These are phyloP conservation scores for Kwoniella dejecticola DNA, from an alignment of 768 basidiomycete species.

Conservation along the genomic window DNA sequence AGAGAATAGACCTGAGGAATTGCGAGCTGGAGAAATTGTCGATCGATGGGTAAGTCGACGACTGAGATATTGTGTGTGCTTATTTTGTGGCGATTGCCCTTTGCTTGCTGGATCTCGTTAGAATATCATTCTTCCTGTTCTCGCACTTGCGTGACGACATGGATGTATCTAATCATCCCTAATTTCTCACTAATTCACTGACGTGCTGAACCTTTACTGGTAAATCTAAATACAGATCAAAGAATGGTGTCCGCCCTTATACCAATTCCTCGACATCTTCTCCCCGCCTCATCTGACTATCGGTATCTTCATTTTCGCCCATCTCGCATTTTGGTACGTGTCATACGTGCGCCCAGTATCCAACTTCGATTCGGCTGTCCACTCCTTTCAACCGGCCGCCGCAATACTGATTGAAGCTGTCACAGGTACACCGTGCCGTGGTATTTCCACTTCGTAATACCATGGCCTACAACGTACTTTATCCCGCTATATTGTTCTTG, in stretches of 20 bases:
- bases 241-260: constrained; percentile 31
- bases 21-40: constrained; percentile 28
- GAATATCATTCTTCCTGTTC: no score
- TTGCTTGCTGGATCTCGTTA: no score
- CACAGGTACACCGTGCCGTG: constrained; percentile 25
- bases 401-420: no score
- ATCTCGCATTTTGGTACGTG: constrained; percentile 32
- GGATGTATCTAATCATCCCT: no score
- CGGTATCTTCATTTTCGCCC: constrained; percentile 23
- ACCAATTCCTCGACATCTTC: constrained; percentile 33
- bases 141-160: no score
- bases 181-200: no score
- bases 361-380: no score
- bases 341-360: no score
- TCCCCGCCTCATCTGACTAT: constrained; percentile 34
- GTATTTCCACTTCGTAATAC: constrained; percentile 38
- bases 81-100: no score
- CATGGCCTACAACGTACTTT: constrained; percentile 32
- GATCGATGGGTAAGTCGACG: constrained; percentile 28
- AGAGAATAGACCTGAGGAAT: constrained; percentile 31
- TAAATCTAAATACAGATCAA: constrained; percentile 40
- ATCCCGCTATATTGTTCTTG: constrained; percentile 28
- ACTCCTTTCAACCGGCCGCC: no score
- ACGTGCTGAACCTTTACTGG: no score
- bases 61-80: background rate